Percentiles rank a stretch among this genome's conserved stretches.
phyloP scores from a whole-genome alignment of 2,329 filamentous ascomycete genomes.

The Pestalotiopsis sp. region DNA sequence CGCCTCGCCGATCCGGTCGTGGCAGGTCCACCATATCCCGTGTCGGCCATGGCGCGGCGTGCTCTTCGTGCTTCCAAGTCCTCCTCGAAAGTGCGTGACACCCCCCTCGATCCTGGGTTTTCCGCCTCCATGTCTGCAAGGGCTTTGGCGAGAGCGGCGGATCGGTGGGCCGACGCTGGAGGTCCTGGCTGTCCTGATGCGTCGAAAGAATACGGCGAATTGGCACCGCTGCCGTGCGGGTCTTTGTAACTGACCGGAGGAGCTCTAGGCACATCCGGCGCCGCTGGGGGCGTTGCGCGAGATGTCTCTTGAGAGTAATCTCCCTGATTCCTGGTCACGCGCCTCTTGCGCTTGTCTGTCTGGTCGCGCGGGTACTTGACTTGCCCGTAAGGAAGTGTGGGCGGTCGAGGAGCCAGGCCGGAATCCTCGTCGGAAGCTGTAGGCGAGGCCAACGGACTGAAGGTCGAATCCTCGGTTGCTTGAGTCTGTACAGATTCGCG shows the following conservation, averaged over 20 bases:
- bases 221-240: conserved; percentile 44
- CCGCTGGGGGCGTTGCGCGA: conserved; percentile 48
- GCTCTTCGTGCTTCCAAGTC: conserved; percentile 13
- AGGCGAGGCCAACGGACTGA: conserved; percentile 61
- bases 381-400: conserved; percentile 56
- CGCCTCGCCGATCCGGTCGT: conserved; percentile 29
- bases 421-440: conserved; percentile 52
- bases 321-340: conserved; percentile 45
- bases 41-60: conserved; percentile 10
- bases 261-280: conserved; percentile 63
- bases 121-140: conserved; percentile 33
- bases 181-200: conserved; percentile 32
- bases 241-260: conserved; percentile 62
- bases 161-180: conserved; percentile 29
- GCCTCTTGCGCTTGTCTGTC: conserved; percentile 45
- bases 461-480: conserved; percentile 60
- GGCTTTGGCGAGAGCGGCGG: conserved; percentile 22
- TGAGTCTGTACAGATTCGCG: conserved; percentile 59
- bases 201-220: conserved; percentile 32
- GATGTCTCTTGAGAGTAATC: conserved; percentile 38
- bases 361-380: conserved; percentile 46
- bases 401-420: conserved; percentile 61
- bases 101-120: conserved; percentile 34
- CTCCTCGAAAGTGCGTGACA: conserved; percentile 32
- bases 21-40: conserved; percentile 18